A percentile compares a stretch with the other conserved stretches of the same genome.
Evolutionary conservation across 23 red algal genomes (phyloP).

Genomic region (Gracilaria vermiculophylla): DNA sequence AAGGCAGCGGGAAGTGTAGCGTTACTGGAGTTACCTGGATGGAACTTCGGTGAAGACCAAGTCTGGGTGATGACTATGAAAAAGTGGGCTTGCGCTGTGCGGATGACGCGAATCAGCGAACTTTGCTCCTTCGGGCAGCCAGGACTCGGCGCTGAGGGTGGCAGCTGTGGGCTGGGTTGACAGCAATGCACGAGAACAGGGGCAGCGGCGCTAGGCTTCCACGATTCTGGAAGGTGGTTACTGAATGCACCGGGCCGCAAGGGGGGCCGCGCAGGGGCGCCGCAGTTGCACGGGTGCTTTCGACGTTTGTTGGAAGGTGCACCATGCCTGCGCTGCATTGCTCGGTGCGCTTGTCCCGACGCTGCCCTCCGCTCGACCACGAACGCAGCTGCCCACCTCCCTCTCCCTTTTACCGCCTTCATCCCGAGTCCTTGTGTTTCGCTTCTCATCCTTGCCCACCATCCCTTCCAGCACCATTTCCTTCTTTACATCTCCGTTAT

Average conservation of each 20-base stretch:
- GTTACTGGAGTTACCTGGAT: too few relatives aligned
- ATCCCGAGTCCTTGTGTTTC: neutral
- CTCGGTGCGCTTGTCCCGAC: neutral
- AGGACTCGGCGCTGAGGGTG: too few relatives aligned
- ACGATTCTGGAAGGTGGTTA: neutral
- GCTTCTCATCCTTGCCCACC: neutral
- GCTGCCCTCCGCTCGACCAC: neutral
- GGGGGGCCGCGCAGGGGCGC: neutral
- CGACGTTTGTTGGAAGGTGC: slow-evolving; percentile 33
- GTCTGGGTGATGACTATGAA: too few relatives aligned
- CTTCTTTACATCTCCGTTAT: too few relatives aligned
- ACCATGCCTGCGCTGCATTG: neutral
- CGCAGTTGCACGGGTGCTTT: neutral
- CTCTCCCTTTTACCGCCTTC: neutral
- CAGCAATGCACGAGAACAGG: slow-evolving; percentile 8
- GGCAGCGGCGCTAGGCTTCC: neutral
- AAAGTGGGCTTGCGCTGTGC: neutral
- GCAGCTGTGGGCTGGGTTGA: neutral
- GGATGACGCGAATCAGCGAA: neutral
- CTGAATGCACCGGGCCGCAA: neutral
- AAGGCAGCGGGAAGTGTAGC: too few relatives aligned
- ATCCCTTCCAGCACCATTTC: neutral
- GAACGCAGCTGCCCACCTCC: neutral
- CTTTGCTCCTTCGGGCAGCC: too few relatives aligned
- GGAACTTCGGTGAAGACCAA: too few relatives aligned